Conservation (phyloP, 208 protist genomes). For the Trypanosomatidae sp. region DNA sequence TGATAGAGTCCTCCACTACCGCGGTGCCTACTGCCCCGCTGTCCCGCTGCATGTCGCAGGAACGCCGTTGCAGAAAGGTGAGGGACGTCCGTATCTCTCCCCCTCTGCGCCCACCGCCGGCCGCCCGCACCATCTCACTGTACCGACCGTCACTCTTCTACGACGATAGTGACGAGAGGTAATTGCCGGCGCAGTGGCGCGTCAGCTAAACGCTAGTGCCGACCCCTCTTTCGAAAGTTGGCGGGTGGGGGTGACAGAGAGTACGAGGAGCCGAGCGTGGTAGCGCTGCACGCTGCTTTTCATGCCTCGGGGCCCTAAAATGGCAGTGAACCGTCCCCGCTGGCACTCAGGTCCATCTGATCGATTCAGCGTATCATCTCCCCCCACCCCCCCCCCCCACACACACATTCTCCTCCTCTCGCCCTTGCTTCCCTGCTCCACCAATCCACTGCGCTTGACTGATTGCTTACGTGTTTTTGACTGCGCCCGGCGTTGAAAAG, state of each 20-base stretch:
- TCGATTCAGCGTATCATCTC: not conserved
- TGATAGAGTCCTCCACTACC: conserved; percentile 38
- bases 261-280: not conserved
- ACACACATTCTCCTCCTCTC: not conserved
- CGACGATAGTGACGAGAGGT: conserved; percentile 5
- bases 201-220: not conserved
- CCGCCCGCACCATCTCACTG: not conserved
- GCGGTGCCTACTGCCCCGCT: conserved; percentile 31
- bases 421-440: not conserved
- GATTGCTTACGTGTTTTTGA: not conserved
- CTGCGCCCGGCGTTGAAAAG: not conserved
- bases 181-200: not conserved
- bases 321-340: conserved; percentile 8
- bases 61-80: conserved; percentile 11
- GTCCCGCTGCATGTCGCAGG: conserved; percentile 37
- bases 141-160: conserved; percentile 24
- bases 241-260: not conserved
- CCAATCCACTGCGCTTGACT: not conserved
- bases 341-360: not conserved
- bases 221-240: not conserved
- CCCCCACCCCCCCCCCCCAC: no score
- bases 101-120: not conserved
- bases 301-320: not conserved
- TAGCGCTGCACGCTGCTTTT: conserved; percentile 1
- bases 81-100: not conserved